A percentile compares a stretch with the other conserved stretches of the same genome.
These are phyloP conservation scores for Xerocomus brunneocitrinus DNA, from an alignment of 768 basidiomycete genomes.

Conservation along the genomic window DNA sequence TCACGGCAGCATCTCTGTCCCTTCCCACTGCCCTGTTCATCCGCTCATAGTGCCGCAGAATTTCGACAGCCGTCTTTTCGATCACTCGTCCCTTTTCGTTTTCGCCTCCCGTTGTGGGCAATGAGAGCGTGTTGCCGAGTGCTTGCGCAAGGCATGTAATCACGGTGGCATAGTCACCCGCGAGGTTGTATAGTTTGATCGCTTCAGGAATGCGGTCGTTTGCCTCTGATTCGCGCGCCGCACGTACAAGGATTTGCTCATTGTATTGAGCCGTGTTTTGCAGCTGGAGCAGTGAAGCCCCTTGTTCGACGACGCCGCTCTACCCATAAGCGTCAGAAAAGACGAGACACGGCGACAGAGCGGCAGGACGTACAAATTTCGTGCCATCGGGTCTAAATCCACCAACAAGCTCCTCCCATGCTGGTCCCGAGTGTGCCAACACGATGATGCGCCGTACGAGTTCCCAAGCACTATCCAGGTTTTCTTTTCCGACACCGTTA, in stretches of 20 bases:
- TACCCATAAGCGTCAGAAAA: slow-evolving; percentile 29
- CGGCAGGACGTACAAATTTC: slow-evolving; percentile 61
- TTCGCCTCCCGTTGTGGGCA: slow-evolving; percentile 47
- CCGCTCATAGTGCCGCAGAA: slow-evolving; percentile 75
- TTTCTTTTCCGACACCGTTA: slow-evolving; percentile 72
- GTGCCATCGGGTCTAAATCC: slow-evolving; percentile 86
- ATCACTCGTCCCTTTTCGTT: slow-evolving; percentile 59
- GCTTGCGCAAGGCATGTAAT: slow-evolving; percentile 83
- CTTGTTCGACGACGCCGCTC: slow-evolving; percentile 87
- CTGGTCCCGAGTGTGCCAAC: slow-evolving; percentile 68
- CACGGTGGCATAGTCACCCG: slow-evolving; percentile 85
- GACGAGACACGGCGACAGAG: not conserved
- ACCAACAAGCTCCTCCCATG: slow-evolving; percentile 94
- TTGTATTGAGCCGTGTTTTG: slow-evolving; percentile 65
- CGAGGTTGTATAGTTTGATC: slow-evolving; percentile 93
- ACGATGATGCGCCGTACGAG: slow-evolving; percentile 75
- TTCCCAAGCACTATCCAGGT: slow-evolving; percentile 78
- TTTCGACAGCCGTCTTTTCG: slow-evolving; percentile 73
- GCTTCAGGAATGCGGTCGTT: slow-evolving; percentile 86
- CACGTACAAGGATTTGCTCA: slow-evolving; percentile 74
- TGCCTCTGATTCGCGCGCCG: slow-evolving; percentile 76
- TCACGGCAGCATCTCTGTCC: slow-evolving; percentile 69
- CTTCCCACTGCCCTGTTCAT: slow-evolving; percentile 68
- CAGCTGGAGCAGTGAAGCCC: slow-evolving; percentile 71
- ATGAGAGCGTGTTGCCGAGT: slow-evolving; percentile 75